Conservation (phyloP, 164 flowering plant species). For the Kingdonia uniflora region DNA sequence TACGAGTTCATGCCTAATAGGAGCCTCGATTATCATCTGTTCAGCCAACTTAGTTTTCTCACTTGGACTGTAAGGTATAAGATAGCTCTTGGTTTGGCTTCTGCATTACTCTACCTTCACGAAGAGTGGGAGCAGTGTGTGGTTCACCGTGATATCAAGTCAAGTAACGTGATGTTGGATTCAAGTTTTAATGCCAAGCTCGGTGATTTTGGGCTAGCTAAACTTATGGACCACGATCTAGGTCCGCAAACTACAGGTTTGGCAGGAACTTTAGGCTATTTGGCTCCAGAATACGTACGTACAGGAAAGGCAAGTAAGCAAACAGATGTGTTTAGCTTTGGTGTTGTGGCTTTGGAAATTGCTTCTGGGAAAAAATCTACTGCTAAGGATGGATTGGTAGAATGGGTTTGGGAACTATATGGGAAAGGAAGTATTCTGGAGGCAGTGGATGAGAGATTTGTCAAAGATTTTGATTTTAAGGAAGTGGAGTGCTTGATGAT, state of each 20-base stretch:
- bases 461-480: not conserved
- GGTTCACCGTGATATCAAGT: not conserved
- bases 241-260: not conserved
- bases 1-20: conserved; percentile 1
- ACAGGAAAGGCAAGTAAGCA: conserved; percentile 1
- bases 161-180: conserved; percentile 1
- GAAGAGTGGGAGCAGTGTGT: conserved; percentile 2
- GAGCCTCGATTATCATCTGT: not conserved
- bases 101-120: too few relatives aligned
- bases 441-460: not conserved
- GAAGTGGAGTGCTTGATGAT: conserved; percentile 1
- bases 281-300: not conserved
- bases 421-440: not conserved
- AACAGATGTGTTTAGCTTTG: conserved; percentile 1
- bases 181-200: conserved; percentile 1
- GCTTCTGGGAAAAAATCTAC: not conserved
- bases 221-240: conserved; percentile 2
- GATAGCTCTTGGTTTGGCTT: conserved; percentile 1
- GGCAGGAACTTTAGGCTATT: not conserved
- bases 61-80: not conserved
- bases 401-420: conserved; percentile 2
- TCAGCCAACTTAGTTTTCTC: not conserved
- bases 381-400: not conserved
- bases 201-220: not conserved
- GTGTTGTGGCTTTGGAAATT: not conserved